phyloP scores from a whole-genome alignment of 352 stramenopile species.

The Globisporangium middletonii region DNA sequence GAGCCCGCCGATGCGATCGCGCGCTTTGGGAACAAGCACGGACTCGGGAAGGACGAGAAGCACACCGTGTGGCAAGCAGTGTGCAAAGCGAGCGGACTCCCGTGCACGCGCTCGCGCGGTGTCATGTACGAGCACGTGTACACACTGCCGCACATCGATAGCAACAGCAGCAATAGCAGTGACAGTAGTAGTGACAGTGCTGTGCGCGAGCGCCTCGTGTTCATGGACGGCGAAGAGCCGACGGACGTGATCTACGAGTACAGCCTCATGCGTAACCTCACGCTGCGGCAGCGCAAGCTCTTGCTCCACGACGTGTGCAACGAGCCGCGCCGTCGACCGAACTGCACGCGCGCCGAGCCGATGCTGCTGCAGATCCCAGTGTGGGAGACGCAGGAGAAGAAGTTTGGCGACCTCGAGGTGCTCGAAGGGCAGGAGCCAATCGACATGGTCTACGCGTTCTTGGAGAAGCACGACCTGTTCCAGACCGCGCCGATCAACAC shows the following conservation, averaged over 20 bases:
- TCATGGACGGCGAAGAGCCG: conserved; percentile 68
- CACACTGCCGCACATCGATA: conserved; percentile 34
- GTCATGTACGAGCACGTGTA: conserved; percentile 61
- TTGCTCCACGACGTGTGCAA: conserved; percentile 70
- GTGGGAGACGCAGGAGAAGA: conserved; percentile 63
- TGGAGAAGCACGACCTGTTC: conserved; percentile 84
- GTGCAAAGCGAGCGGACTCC: conserved; percentile 41
- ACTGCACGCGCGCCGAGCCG: conserved; percentile 71
- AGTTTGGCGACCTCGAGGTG: conserved; percentile 66
- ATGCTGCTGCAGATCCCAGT: conserved; percentile 69
- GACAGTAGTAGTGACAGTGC: no score
- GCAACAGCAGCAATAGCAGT: no score
- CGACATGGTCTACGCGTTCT: conserved; percentile 76
- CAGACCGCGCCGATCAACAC: conserved; percentile 78
- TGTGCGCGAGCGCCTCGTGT: conserved; percentile 44
- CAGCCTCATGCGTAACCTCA: conserved; percentile 27
- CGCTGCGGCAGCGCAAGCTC: conserved; percentile 36
- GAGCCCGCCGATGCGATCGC: conserved; percentile 68
- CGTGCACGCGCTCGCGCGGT: conserved; percentile 46
- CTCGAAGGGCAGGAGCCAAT: conserved; percentile 74
- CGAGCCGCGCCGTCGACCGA: conserved; percentile 47
- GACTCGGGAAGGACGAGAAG: conserved; percentile 50
- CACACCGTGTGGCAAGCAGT: conserved; percentile 42
- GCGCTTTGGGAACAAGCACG: conserved; percentile 69
- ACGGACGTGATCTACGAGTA: conserved; percentile 78